phyloP scores from a whole-genome alignment of 768 basidiomycete species.

The Termitomyces eurrhizus region DNA sequence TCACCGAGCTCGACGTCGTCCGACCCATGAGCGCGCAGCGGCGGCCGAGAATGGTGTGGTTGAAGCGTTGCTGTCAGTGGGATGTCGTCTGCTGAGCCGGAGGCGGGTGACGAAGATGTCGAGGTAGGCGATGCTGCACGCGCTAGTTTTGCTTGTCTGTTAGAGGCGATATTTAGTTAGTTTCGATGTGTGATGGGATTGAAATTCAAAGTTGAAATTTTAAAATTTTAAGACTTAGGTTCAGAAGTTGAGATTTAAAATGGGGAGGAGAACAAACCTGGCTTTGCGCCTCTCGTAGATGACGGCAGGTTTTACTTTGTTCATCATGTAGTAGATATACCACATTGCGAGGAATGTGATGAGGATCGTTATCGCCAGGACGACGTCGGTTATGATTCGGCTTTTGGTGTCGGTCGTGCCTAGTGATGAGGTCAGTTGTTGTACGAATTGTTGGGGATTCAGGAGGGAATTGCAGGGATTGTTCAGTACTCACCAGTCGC shows the following conservation, averaged over 20 bases:
- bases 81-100: constrained; percentile 27
- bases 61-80: constrained; percentile 27
- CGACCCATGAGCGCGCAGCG: background rate
- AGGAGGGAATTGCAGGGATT: too few relatives aligned
- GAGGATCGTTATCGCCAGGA: constrained; percentile 62
- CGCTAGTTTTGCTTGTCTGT: constrained; percentile 52
- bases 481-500: background rate
- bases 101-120: constrained; percentile 20
- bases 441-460: background rate
- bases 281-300: constrained; percentile 71
- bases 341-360: constrained; percentile 79
- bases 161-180: too few relatives aligned
- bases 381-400: constrained; percentile 63
- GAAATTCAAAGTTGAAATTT: background rate
- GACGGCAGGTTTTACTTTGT: constrained; percentile 59
- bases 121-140: constrained; percentile 20
- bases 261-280: constrained; percentile 34
- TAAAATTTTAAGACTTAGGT: too few relatives aligned
- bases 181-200: background rate
- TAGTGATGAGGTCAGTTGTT: constrained; percentile 7
- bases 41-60: background rate
- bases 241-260: background rate
- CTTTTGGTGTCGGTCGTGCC: constrained; percentile 41
- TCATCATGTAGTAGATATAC: constrained; percentile 77
- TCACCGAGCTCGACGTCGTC: background rate